Evolutionary conservation across 306 rosid species (phyloP), one percentile per base, ranked within the genome.

Genomic region (Inga oerstediana): DNA sequence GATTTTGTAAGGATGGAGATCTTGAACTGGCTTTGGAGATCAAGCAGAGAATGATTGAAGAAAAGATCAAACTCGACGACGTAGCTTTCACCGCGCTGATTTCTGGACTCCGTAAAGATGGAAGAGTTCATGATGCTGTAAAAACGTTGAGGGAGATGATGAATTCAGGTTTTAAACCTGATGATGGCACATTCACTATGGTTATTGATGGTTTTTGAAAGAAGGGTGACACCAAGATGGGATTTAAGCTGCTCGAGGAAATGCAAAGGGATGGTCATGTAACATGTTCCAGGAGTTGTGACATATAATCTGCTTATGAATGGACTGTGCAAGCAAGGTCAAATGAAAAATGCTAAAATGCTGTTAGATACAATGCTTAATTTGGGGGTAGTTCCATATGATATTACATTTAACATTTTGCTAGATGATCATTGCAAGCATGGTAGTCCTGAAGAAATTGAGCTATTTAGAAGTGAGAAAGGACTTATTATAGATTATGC

Each of bases 351-450:
- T 27, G 27, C 27, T 27, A 27, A 27, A 27, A 27, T 27, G 27
- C 27, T 27, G 27, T 0, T 27, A 27, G 27, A 27, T 27, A 1
- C 27, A 27, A 27, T 27, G 27, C 27, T 27, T 27, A 27, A 27
- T 27, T 27, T 27, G 27, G 27, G 27, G 27, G 27, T 27, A 27
- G 27, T 27, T 27, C 27, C 1, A 27, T 0, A 27, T 27, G 27
- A 27, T 27, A 27, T 27, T 27, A 27, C 27, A 27, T 27, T 27
- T 27, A 27, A 27, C 27, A 27, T 27, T 27, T 27, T 27, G 43
- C 81, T 94, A 22, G 97, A 94, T 68, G 98, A 97, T n/a, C 95
- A 94, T 74, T 87, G 93, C 89, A 93, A 89, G 83, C 89, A 86
- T 79, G 95, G 89, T 27, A 88, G 77, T 34, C 45, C 90, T 14